These are phyloP conservation scores for Diplosphaera chodatii DNA, from an alignment of 139 green algal species.

Conservation along the genomic window DNA sequence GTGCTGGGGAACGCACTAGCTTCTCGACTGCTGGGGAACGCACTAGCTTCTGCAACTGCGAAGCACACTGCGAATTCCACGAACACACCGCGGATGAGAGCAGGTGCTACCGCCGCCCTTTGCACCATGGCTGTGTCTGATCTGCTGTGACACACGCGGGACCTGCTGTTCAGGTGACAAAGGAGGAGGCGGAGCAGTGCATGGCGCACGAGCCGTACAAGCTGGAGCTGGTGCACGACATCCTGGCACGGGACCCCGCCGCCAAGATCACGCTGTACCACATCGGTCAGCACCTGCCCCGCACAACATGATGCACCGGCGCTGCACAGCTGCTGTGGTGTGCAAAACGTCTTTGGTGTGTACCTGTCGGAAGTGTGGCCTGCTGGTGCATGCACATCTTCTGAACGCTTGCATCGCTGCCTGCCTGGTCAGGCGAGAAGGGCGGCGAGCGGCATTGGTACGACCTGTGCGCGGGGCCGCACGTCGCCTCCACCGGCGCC, in stretches of 20 bases:
- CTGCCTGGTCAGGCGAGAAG: neutral
- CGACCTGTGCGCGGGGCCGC: constrained; percentile 93
- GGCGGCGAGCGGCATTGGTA: constrained; percentile 72
- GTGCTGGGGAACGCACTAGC: too few species aligned
- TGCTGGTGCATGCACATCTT: too few species aligned
- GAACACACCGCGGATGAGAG: too few species aligned
- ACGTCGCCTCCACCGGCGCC: constrained; percentile 77
- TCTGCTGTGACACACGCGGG: too few species aligned
- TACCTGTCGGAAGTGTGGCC: too few species aligned
- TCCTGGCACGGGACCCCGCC: constrained; percentile 55
- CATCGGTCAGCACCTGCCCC: constrained; percentile 59
- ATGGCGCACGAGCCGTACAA: constrained; percentile 96
- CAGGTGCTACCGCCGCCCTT: too few species aligned
- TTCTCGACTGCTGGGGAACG: too few species aligned
- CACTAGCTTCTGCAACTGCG: too few species aligned
- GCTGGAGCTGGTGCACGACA: constrained; percentile 90
- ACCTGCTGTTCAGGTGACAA: constrained; percentile 33
- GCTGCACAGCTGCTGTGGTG: too few species aligned
- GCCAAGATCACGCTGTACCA: constrained; percentile 98
- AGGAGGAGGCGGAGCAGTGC: constrained; percentile 69
- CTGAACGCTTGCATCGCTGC: too few species aligned
- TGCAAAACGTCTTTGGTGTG: too few species aligned
- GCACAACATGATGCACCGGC: neutral
- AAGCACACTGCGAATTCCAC: too few species aligned
- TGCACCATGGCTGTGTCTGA: neutral